Base-by-base conservation (phyloP, 1,139 yeast species). In the Entelexis paramagnoliae region DNA sequence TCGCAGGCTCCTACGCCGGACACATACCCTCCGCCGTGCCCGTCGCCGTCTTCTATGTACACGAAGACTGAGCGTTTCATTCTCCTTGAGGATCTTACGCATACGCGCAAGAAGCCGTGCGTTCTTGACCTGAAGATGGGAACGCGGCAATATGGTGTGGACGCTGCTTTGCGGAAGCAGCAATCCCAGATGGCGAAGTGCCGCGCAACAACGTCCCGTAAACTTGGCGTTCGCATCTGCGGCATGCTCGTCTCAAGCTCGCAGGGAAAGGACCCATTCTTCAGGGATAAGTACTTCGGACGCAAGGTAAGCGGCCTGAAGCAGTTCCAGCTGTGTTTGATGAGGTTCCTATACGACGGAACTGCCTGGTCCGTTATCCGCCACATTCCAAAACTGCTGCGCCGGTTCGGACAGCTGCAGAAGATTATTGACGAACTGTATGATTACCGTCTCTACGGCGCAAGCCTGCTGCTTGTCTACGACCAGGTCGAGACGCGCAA, bases 71-170 rank as follows among this genome's bases (percentile, higher is more conserved):
- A 85, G 65, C 73, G 93, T 59, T 88, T 88, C 63, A 83, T 93
- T 38, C 69, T 93, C n/a, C 72, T 89, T 51, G 98, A 93, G 64
- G 99, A 93, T 68, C 70, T 93, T 51, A 89, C 97, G 0, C 76
- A 81, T 49, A 86, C 87, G 33, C 79, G 91, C 81, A 72, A 68
- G 33, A 77, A 76, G 55, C 97, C 98, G 0, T 88, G 96, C 65
- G 97, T 91, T 1, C 71, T 93, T 54, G 99, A 93, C 67, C 73
- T 93, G 59, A 93, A 93, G 65, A 91, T 93, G 97, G 99, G 99
- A 1, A 89, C 99, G 0, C 75, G 99, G 51, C 99, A 93, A 67
- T 91, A 91, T 62, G 98, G 99, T n/a, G 83, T 89, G 16, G 95
- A 87, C 60, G 97, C 97, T 0, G 74, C 75, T 10, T 67, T 69